Percentiles rank a stretch among this genome's conserved stretches.
phyloP scores from a whole-genome alignment of 345 rosid genomes.

The Pseudoturritis turrita region DNA sequence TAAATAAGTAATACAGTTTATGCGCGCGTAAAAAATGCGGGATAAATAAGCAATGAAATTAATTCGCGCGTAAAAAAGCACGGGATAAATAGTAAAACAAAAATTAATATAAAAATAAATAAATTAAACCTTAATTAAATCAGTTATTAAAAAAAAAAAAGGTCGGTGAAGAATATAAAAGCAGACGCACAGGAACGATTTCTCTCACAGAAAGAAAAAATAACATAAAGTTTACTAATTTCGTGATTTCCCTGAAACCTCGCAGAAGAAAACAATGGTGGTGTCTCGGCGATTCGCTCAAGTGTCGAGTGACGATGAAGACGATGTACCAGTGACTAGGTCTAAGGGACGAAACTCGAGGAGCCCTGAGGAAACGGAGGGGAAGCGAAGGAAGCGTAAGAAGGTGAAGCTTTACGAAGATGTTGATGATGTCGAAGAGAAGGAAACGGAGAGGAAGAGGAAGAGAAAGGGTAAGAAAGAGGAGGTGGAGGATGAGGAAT shows the following conservation, averaged over 20 bases:
- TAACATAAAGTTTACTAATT: too few species aligned
- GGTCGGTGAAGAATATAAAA: neutral
- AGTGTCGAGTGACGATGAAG: conserved; percentile 85
- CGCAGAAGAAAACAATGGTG: conserved; percentile 32
- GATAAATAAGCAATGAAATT: too few species aligned
- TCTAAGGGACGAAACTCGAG: conserved; percentile 28
- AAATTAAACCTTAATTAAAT: too few species aligned
- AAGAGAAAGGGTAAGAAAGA: conserved; percentile 23
- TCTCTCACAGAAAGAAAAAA: neutral
- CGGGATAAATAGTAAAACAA: too few species aligned
- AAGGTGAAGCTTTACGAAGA: conserved; percentile 47
- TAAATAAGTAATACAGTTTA: too few species aligned
- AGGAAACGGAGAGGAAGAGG: conserved; percentile 19
- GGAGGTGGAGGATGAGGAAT: conserved; percentile 29
- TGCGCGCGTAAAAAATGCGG: too few species aligned
- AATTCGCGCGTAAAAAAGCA: too few species aligned
- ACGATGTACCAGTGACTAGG: conserved; percentile 33
- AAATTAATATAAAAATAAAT: too few species aligned
- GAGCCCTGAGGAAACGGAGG: conserved; percentile 29
- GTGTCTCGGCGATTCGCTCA: conserved; percentile 66
- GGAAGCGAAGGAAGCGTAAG: conserved; percentile 49
- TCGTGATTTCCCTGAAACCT: too few species aligned
- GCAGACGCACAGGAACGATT: neutral
- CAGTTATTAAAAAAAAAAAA: too few species aligned
- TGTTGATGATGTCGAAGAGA: conserved; percentile 28